Percentiles rank a stretch among this genome's conserved stretches.
phyloP scores from a whole-genome alignment of 257 asterid genomes.

The Ilex aquifolium region DNA sequence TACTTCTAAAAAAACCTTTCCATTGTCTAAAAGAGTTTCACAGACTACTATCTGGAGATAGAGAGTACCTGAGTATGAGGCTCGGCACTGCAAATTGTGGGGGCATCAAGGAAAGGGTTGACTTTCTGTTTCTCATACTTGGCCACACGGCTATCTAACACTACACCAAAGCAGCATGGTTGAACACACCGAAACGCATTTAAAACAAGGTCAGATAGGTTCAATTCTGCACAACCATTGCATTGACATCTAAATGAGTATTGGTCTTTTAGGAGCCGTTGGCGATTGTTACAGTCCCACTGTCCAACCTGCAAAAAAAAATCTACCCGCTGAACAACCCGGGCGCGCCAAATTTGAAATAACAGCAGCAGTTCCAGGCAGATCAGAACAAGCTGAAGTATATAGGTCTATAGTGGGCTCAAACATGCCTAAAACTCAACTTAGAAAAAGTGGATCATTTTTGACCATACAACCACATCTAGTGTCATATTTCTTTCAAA shows the following conservation, averaged over 20 bases:
- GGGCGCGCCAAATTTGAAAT: not conserved
- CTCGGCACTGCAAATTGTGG: conserved; percentile 19
- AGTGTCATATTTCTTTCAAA: not conserved
- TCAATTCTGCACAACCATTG: conserved; percentile 60
- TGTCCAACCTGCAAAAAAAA: conserved; percentile 68
- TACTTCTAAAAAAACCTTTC: not conserved
- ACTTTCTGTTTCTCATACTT: conserved; percentile 53
- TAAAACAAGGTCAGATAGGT: conserved; percentile 69
- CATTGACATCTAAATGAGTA: conserved; percentile 83
- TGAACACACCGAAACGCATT: conserved; percentile 57
- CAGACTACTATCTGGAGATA: conserved; percentile 5
- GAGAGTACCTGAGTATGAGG: conserved; percentile 44
- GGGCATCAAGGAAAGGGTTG: conserved; percentile 11
- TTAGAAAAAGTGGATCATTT: not conserved
- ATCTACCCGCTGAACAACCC: not conserved
- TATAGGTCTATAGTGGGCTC: not conserved
- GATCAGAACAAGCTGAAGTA: not conserved
- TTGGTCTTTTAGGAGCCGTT: conserved; percentile 48
- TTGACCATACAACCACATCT: not conserved
- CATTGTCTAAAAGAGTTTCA: conserved; percentile 4
- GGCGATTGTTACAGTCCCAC: conserved; percentile 58
- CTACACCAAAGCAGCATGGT: conserved; percentile 65
- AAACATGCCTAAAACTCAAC: not conserved
- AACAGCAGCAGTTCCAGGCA: not conserved
- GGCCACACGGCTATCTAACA: conserved; percentile 43